Evolutionary conservation across 352 stramenopile species (phyloP).

Genomic region (Phytophthora ohioensis): DNA sequence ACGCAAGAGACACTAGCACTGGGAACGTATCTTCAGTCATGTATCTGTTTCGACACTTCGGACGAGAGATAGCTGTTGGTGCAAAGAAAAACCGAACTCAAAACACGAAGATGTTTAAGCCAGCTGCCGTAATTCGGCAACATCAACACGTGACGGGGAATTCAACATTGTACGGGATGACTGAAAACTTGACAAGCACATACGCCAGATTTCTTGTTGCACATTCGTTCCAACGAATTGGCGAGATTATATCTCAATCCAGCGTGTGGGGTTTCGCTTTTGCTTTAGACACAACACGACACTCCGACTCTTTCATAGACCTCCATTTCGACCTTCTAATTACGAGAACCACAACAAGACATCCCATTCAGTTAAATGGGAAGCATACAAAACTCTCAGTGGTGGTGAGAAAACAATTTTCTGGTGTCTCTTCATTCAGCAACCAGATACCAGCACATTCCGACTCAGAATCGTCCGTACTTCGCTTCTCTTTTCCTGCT

Average conservation of each 20-base stretch:
- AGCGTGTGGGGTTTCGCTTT: too few relatives aligned
- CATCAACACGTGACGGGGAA: not conserved
- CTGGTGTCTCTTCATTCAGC: not conserved
- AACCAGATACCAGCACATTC: too few relatives aligned
- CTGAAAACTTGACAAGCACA: not conserved
- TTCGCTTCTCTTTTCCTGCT: too few relatives aligned
- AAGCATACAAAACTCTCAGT: not conserved
- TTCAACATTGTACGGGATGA: not conserved
- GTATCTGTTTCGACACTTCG: not conserved
- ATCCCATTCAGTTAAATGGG: not conserved
- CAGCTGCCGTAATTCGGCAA: not conserved
- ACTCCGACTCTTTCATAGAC: too few relatives aligned
- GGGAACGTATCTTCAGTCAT: not conserved
- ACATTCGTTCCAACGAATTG: not conserved
- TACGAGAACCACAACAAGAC: not conserved
- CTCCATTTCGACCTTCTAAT: not conserved
- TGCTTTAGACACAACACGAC: too few relatives aligned
- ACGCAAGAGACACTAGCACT: not conserved
- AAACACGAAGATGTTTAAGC: not conserved
- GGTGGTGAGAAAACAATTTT: not conserved
- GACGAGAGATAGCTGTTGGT: not conserved
- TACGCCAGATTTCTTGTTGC: not conserved
- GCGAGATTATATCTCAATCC: too few relatives aligned
- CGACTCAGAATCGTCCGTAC: too few relatives aligned
- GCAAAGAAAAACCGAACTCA: constrained; percentile 4